Conservation (phyloP, 1,284 basidiomycete genomes). For the Prillingera fragicola region DNA sequence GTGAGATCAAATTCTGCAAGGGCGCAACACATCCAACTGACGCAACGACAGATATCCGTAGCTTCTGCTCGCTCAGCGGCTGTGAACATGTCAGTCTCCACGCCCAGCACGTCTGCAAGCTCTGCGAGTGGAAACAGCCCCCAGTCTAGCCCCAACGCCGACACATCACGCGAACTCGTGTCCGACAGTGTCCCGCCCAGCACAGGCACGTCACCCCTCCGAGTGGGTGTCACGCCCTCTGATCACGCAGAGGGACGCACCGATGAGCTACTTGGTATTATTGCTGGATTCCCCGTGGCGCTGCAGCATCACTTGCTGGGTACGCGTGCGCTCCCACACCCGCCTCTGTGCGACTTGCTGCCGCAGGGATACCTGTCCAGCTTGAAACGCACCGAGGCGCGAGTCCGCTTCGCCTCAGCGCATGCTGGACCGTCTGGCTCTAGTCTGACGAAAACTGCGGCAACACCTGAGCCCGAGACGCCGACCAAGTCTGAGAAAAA, state of each 20-base stretch:
- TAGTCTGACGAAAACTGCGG: too few relatives aligned
- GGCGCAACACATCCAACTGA: neutral
- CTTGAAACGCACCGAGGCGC: constrained; percentile 42
- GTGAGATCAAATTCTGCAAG: constrained; percentile 22
- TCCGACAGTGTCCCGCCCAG: too few relatives aligned
- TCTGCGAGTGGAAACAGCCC: too few relatives aligned
- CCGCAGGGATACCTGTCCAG: constrained; percentile 39
- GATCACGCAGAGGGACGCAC: constrained; percentile 9
- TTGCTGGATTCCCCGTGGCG: constrained; percentile 45
- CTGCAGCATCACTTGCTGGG: constrained; percentile 45
- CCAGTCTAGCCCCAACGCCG: too few relatives aligned
- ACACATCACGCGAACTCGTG: too few relatives aligned
- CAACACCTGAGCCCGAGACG: too few relatives aligned
- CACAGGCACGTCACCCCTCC: too few relatives aligned
- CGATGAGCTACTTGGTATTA: constrained; percentile 39
- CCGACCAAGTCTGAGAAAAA: too few relatives aligned
- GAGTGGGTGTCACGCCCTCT: too few relatives aligned
- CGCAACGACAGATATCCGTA: constrained; percentile 7
- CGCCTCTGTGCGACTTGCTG: constrained; percentile 43
- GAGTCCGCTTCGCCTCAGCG: constrained; percentile 41
- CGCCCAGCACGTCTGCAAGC: neutral
- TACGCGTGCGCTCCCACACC: constrained; percentile 39
- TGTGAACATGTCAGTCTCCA: neutral
- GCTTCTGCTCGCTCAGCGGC: constrained; percentile 1
- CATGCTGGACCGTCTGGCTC: constrained; percentile 33